Evolutionary conservation across 306 rosid species (phyloP), one percentile per base, ranked within the genome.

Genomic region (Gastrolobium bilobum): DNA sequence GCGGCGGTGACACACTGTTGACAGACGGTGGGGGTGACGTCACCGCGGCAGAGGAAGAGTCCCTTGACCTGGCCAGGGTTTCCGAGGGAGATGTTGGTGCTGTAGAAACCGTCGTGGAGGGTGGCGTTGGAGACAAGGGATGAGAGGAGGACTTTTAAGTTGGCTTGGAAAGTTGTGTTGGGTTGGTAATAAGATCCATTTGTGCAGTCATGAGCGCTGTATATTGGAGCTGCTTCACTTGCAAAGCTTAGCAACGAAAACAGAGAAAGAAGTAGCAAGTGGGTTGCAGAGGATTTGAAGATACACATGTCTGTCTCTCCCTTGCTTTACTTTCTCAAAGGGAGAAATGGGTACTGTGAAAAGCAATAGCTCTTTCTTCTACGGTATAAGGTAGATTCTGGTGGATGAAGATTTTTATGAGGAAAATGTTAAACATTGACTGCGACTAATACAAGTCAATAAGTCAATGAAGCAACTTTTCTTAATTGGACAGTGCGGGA

Each of bases 1-100:
- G 94, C 90, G 46, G 71, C 62, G 63, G 70, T 1, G 38, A 90
- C 90, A 8, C 93, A 92, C 11, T 48, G 50, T 7, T 60, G 79
- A 5, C 93, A 92, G 4, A 54, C 4, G 6, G 78, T 10, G 4
- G 81, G 26, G 54, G 61, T 15, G 60, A 68, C 31, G 62, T 92
- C 94, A 0, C 87, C 90, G 37, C 91, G 88, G 79, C 93, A 90
- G 77, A 90, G 90, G 71, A 88, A 86, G 29, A 82, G 80, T 30
- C 94, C 91, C 58, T 77, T 82, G 48, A 88, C 58, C 29, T 64
- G 70, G 15, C 39, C 3, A 10, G 78, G 47, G 37, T 76, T 3
- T 47, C 39, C 52, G 4, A 8, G 57, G 8, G 79, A 54, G 7
- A 68, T 5, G 65, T 65, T 33, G 64, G 82, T 71, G 31, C 57